These are phyloP conservation scores for Trypanosoma vivax DNA, from an alignment of 208 protist genomes.

Conservation along the genomic window DNA sequence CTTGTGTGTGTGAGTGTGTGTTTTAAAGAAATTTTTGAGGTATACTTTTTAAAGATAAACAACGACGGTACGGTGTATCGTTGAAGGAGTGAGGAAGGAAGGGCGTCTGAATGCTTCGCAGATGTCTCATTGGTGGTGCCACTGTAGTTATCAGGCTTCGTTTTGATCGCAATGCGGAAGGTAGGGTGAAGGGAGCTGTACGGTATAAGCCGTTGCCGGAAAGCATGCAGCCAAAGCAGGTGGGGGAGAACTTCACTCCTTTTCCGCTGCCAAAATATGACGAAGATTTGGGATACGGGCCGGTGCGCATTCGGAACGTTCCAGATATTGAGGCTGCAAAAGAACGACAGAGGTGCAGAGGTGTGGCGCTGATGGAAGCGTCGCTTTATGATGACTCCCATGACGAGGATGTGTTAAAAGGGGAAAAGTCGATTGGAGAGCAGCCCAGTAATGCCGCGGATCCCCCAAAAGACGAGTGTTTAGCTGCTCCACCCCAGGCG, in stretches of 20 bases:
- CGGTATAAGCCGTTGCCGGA: conserved; percentile 30
- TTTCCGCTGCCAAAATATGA: conserved; percentile 85
- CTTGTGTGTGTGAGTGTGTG: neutral
- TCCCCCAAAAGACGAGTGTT: neutral
- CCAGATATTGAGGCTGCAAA: conserved; percentile 62
- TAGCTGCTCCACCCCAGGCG: neutral
- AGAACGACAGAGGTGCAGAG: conserved; percentile 20
- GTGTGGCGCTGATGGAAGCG: conserved; percentile 4
- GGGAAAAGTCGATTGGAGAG: conserved; percentile 1
- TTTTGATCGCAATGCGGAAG: conserved; percentile 9
- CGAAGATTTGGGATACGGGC: conserved; percentile 64
- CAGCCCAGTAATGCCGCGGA: neutral
- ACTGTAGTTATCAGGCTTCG: conserved; percentile 10
- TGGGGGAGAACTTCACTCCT: conserved; percentile 60
- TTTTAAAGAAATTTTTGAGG: neutral
- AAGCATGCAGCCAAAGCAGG: conserved; percentile 64
- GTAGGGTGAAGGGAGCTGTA: neutral
- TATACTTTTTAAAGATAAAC: neutral
- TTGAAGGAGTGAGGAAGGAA: neutral
- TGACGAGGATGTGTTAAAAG: neutral
- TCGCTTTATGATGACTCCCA: neutral
- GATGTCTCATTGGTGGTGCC: conserved; percentile 4
- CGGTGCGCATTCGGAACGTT: conserved; percentile 67
- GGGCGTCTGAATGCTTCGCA: conserved; percentile 10
- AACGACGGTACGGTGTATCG: no score